phyloP scores from a whole-genome alignment of 163 green algal genomes.

The Chlorella variabilis region DNA sequence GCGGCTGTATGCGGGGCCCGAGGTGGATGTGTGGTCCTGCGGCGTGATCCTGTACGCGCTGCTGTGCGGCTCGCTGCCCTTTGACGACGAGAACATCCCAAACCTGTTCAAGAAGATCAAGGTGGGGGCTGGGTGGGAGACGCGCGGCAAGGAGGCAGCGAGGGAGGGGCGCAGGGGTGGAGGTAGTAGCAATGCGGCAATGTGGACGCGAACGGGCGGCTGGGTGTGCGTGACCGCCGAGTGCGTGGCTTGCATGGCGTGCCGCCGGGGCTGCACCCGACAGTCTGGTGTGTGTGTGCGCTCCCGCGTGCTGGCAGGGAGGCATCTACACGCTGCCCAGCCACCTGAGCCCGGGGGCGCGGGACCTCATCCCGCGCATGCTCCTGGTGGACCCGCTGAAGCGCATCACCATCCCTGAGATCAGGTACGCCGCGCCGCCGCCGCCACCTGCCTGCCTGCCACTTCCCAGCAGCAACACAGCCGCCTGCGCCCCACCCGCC shows the following conservation, averaged over 20 bases:
- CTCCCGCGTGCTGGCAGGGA: slow-evolving; percentile 34
- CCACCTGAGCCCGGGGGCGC: slow-evolving; percentile 93
- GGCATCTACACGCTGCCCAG: slow-evolving; percentile 98
- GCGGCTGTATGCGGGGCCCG: slow-evolving; percentile 95
- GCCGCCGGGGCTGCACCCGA: no score
- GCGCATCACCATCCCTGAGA: slow-evolving; percentile 98
- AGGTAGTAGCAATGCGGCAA: no score
- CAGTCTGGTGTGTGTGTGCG: no score
- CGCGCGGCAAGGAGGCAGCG: no score
- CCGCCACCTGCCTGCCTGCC: background rate
- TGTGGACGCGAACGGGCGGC: background rate
- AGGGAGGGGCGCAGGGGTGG: no score
- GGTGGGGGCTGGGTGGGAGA: slow-evolving; percentile 37
- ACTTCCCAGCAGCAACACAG: background rate
- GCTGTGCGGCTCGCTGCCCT: slow-evolving; percentile 96
- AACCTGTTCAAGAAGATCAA: slow-evolving; percentile 99
- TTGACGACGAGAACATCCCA: slow-evolving; percentile 99
- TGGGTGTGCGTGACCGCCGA: background rate
- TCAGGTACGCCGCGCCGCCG: slow-evolving; percentile 61
- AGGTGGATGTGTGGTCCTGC: slow-evolving; percentile 99
- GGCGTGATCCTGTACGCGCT: slow-evolving; percentile 99
- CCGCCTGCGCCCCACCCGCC: no score
- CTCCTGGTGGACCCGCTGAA: slow-evolving; percentile 99
- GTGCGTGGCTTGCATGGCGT: background rate
- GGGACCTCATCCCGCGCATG: slow-evolving; percentile 98